Evolutionary conservation across 1,284 basidiomycete species (phyloP).

Genomic region (Microbotryomycetes sp.): DNA sequence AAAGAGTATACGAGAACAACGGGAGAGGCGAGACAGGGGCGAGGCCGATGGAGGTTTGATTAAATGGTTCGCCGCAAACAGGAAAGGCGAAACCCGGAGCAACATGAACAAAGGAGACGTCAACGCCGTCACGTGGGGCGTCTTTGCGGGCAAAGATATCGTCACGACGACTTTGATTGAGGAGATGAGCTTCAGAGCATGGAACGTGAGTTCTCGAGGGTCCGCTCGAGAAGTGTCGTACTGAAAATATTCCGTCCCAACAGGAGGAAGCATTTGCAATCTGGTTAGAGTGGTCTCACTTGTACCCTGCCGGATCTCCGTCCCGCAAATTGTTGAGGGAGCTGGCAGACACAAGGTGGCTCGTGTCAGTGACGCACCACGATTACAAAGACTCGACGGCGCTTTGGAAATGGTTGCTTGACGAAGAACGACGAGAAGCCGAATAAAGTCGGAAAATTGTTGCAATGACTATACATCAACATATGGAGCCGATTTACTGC

Average conservation of each 20-base stretch:
- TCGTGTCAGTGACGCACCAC: constrained; percentile 90
- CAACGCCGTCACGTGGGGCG: constrained; percentile 47
- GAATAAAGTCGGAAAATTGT: no score
- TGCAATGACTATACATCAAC: no score
- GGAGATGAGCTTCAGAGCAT: constrained; percentile 44
- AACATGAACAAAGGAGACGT: constrained; percentile 42
- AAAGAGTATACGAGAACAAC: constrained; percentile 11
- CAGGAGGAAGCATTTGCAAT: constrained; percentile 95
- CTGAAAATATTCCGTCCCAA: not conserved
- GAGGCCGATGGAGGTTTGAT: constrained; percentile 26
- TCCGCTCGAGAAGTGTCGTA: constrained; percentile 10
- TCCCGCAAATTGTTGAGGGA: constrained; percentile 65
- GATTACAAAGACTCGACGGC: constrained; percentile 77
- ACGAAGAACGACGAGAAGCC: constrained; percentile 12
- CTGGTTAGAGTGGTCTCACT: constrained; percentile 89
- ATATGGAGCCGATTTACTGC: no score
- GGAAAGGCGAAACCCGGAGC: constrained; percentile 40
- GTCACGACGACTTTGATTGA: constrained; percentile 46
- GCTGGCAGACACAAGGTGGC: constrained; percentile 70
- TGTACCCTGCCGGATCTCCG: constrained; percentile 67
- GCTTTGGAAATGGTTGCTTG: constrained; percentile 75
- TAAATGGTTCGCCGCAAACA: constrained; percentile 64
- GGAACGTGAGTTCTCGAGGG: constrained; percentile 52
- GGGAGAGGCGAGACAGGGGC: constrained; percentile 6
- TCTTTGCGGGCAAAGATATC: constrained; percentile 45